Conservation (phyloP, 2,329 filamentous ascomycete species). For the Cytospora paraplurivora region DNA sequence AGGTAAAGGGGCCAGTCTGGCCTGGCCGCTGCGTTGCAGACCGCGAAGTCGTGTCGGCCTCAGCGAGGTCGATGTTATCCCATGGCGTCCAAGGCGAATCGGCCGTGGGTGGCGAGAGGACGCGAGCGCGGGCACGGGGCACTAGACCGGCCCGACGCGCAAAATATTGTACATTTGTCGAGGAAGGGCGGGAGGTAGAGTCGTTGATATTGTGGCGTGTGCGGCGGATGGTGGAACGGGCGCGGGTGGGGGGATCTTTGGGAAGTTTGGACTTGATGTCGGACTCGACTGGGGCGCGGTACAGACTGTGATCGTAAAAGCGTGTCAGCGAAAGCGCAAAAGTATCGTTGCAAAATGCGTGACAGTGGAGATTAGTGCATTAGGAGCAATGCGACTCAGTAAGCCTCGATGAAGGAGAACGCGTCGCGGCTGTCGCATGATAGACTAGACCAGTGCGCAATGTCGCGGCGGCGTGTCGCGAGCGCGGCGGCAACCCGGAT, state of each 20-base stretch:
- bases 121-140: constrained; percentile 8
- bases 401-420: constrained; percentile 1
- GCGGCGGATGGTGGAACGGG: constrained; percentile 36
- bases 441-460: background rate
- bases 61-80: constrained; percentile 16
- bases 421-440: constrained; percentile 5
- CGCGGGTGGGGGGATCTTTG: constrained; percentile 33
- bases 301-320: constrained; percentile 33
- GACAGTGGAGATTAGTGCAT: too few relatives aligned
- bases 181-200: constrained; percentile 2
- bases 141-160: constrained; percentile 10
- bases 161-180: constrained; percentile 16
- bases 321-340: constrained; percentile 9
- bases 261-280: constrained; percentile 35
- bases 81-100: constrained; percentile 17
- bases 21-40: constrained; percentile 7
- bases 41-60: constrained; percentile 9
- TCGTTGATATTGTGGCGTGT: constrained; percentile 17
- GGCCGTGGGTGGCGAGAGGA: constrained; percentile 15
- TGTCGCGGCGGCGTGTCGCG: background rate
- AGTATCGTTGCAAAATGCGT: background rate
- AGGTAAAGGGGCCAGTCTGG: constrained; percentile 4
- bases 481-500: background rate
- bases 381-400: constrained; percentile 3
- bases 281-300: constrained; percentile 38